Evolutionary conservation across 192 early-diverging fungal species (phyloP).

Genomic region (Entomortierella parvispora): DNA sequence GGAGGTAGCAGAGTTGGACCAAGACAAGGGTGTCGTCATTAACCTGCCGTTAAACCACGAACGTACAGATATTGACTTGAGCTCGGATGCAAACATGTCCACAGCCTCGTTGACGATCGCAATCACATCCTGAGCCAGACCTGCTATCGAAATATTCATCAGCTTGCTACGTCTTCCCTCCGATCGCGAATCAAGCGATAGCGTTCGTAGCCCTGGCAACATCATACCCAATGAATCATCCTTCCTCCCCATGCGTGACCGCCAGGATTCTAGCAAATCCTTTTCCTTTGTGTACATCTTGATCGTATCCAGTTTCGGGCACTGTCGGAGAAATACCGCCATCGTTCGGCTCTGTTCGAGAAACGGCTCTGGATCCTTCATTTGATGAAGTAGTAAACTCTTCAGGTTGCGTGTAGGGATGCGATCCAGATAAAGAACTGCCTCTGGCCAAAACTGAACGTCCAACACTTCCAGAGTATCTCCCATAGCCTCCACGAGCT

Average conservation of each 20-base stretch:
- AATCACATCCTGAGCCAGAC: constrained; percentile 29
- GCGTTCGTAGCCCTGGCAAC: not conserved
- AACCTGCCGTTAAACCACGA: constrained; percentile 44
- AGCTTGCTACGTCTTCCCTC: not conserved
- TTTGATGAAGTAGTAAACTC: constrained; percentile 12
- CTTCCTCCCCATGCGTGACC: not conserved
- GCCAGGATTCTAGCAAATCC: constrained; percentile 26
- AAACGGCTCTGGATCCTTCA: constrained; percentile 24
- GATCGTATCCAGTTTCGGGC: constrained; percentile 21
- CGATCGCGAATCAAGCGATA: not conserved
- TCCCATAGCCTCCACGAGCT: constrained; percentile 47
- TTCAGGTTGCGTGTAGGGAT: constrained; percentile 22
- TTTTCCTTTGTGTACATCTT: constrained; percentile 15
- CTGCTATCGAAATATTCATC: constrained; percentile 26
- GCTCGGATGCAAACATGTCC: constrained; percentile 16
- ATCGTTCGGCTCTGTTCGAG: constrained; percentile 9
- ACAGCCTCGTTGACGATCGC: constrained; percentile 25
- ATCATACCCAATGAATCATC: not conserved
- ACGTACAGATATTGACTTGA: constrained; percentile 16
- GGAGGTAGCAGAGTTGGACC: constrained; percentile 1
- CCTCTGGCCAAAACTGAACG: constrained; percentile 35
- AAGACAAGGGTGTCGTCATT: constrained; percentile 15
- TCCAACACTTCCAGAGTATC: constrained; percentile 35
- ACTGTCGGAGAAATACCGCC: constrained; percentile 17
- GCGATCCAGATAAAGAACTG: constrained; percentile 33